phyloP scores from a whole-genome alignment of 2,329 filamentous ascomycete genomes.

The Fusarium incarnatum region DNA sequence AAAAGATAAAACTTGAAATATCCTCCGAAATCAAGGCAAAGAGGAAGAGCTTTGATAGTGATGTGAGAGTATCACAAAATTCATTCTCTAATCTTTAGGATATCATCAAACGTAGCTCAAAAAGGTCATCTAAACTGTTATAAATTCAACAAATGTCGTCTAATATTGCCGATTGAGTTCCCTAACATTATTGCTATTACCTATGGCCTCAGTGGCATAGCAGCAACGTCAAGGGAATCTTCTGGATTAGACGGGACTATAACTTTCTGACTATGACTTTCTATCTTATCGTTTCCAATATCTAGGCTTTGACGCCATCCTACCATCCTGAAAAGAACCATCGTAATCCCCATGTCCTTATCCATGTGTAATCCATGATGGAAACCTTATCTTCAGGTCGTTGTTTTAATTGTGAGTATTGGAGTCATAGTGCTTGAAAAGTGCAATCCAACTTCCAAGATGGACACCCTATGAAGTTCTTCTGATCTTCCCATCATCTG shows the following conservation, averaged over 20 bases:
- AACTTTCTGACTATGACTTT: not conserved
- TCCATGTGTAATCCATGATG: not conserved
- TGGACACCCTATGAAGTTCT: too few relatives aligned
- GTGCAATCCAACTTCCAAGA: too few relatives aligned
- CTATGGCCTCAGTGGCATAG: not conserved
- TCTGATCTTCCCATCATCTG: not conserved
- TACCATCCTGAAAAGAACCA: not conserved
- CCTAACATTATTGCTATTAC: too few relatives aligned
- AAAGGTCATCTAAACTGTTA: not conserved
- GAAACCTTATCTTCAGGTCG: too few relatives aligned
- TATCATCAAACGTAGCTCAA: not conserved
- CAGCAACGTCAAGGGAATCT: not conserved
- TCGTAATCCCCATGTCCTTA: too few relatives aligned
- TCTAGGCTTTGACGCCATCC: not conserved
- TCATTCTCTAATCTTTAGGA: rapidly evolving
- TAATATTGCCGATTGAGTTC: too few relatives aligned
- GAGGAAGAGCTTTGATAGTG: too few relatives aligned
- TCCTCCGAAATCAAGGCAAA: too few relatives aligned
- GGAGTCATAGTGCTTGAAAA: too few relatives aligned
- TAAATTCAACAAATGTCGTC: too few relatives aligned
- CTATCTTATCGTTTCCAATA: not conserved
- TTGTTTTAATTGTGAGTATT: too few relatives aligned
- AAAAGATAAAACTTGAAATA: too few relatives aligned
- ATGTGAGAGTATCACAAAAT: not conserved
- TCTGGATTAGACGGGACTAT: not conserved